Base-by-base conservation (phyloP, 129 eudicot species). In the Heracleum sosnowskyi region DNA sequence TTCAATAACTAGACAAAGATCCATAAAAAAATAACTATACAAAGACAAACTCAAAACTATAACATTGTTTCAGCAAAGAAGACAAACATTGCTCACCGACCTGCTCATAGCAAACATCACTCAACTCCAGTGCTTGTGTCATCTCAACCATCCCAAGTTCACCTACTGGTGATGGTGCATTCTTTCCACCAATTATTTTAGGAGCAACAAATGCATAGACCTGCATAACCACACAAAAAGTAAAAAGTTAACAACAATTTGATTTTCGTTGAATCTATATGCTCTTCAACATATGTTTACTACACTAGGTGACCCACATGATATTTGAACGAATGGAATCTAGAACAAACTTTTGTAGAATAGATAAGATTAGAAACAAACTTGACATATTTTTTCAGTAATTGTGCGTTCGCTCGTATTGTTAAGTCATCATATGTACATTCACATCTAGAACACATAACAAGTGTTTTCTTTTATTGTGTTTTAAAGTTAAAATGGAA, bases 91-190 rank as follows among this genome's bases (percentile, higher is more conserved):
- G 31, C n/a, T 45, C 51, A 76, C 78, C 46, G 84, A 95, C 99
- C 99, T 95, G 96, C 79, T 95, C 97, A 84, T 92, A 95, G 57
- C 82, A 85, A 64, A 95, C 92, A 83, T 95, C 99, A 85, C 82
- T 81, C 40, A 95, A 77, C 74, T 92, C 93, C 83, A 91, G 81
- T 42, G 99, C 99, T 69, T 95, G 99, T 66, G 99, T 88, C 99
- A 95, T 95, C 84, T 95, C 96, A 87, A 92, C 96, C 99, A 95
- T 95, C 47, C 99, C 99, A 83, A 95, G 99, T 76, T 95, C 99
- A 55, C 99, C 99, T 76, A 95, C 95, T 5, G 99, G 99, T 37
- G 99, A 84, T 39, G 99, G 99, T 7, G 99, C 99, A 79, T 85
- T 89, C 78, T 83, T 95, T 70, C 99, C 99, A 47, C 99, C 99